Base-by-base conservation (phyloP, 805 yeast species). In the Wickerhamomyces tratensis region DNA sequence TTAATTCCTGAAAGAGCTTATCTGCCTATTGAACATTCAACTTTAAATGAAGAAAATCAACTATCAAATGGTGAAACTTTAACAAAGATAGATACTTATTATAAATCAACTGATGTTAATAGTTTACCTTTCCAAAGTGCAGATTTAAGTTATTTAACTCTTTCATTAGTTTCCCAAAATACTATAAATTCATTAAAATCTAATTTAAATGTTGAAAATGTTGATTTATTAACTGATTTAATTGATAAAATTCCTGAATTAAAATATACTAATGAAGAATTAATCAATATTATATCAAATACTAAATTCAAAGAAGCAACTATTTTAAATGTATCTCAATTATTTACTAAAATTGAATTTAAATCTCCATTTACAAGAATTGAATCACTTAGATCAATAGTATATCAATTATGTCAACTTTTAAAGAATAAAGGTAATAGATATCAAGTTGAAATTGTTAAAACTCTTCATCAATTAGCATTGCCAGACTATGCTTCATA, bases 361-460 rank as follows among this genome's bases (percentile, higher is more conserved):
- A 37, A 52, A 5, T 30, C 54, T 0, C 58, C 57, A 13, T 49
- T 63, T 30, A 39, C 54, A 1, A 49, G 55, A 10, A 39, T 54
- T 5, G 48, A 50, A 29, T 40, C 49, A 3, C 40, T 56, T 20
- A 46, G 43, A 12, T 41, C 36, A 8, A 36, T 56, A 4, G 45
- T 54, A 1, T 45, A 33, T n/a, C 53, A 53, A 33, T 43, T 56
- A 9, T 54, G 56, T 27, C 30, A 38, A 2, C 37, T 54, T 3
- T 39, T 55, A 26, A 42, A 34, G 29, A 41, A 29, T 27, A 38
- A 41, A 64, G 33, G 69, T 71, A 9, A 65, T 72, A 62, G 63
- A 39, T 68, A 71, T 43, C 95, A 86, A 53, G 80, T 82, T 1
- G 94, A 85, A 51, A 71, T 83, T 0, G 85, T 83, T 1, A 76